Base-by-base conservation (phyloP, 1,284 basidiomycete species). In the Ustilago vetiveriae region DNA sequence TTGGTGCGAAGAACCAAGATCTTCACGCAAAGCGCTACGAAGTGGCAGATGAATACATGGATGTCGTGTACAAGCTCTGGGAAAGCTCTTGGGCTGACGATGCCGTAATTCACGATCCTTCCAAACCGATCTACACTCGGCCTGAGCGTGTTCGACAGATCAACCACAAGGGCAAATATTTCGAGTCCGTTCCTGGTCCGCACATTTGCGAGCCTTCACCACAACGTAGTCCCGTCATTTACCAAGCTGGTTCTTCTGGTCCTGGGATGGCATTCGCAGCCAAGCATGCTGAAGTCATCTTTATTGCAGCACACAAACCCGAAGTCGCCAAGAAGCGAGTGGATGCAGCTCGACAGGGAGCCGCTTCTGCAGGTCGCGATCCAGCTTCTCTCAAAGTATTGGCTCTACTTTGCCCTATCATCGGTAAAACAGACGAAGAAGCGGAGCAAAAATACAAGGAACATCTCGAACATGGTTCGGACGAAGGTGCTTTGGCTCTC, bases 51-150 rank as follows among this genome's bases (percentile, higher is more conserved):
- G 76, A 76, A 38, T 76, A 76, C 55, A 76, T 76, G 74, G 74
- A 68, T 29, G 65, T 81, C 1, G 69, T 82, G n/a, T 83, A 83
- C 76, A 83, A 83, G 75, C 75, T 83, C 9, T 83, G 82, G 82
- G 82, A 83, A 42, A 68, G 68, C n/a, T 72, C 64, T 13, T 83
- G 82, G 82, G 72, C 77, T 17, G 82, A 83, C 48, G 79, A 83
- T 38, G 78, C 82, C 0, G 75, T 82, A 2, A 39, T 64, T 11
- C 63, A 74, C 26, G 79, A 82, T 19, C 17, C 57, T 0, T 22
- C 0, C 10, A 32, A 43, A 3, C 57, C 33, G 26, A 16, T 82
- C 16, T 83, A 76, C 48, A 74, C 80, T 17, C 59, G 71, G 3
- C 82, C 82, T 0, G 54, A 67, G 16, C 49, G 72, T 13, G 79